Evolutionary conservation across 1,139 yeast species (phyloP).

Genomic region (Yamadazyma friedrichii): DNA sequence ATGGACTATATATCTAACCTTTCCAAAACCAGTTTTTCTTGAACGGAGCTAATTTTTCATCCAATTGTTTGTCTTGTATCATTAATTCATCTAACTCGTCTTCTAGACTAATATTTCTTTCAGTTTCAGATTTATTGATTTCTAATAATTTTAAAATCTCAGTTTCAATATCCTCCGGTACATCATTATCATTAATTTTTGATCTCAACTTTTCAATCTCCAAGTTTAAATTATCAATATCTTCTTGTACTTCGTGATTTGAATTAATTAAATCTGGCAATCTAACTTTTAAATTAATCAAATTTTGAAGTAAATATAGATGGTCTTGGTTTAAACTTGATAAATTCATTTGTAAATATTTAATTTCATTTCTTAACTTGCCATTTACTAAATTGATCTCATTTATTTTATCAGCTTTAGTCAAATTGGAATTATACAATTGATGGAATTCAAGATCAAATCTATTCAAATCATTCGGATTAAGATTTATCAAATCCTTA

Average conservation of each 20-base stretch:
- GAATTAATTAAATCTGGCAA: slow-evolving; percentile 66
- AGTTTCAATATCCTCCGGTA: slow-evolving; percentile 43
- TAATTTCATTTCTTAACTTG: slow-evolving; percentile 68
- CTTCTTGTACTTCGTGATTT: slow-evolving; percentile 64
- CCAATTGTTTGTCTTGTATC: slow-evolving; percentile 27
- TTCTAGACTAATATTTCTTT: slow-evolving; percentile 52
- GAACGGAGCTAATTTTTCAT: slow-evolving; percentile 24
- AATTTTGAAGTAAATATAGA: slow-evolving; percentile 39
- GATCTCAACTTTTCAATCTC: slow-evolving; percentile 54
- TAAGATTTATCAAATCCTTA: slow-evolving; percentile 73
- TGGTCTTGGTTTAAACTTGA: slow-evolving; percentile 78
- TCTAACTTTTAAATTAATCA: slow-evolving; percentile 41
- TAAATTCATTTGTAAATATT: slow-evolving; percentile 69
- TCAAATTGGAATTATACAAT: slow-evolving; percentile 65
- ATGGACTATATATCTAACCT: too few species aligned
- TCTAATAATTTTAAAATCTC: slow-evolving; percentile 47
- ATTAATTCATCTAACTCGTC: slow-evolving; percentile 38
- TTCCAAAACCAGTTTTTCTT: slow-evolving; percentile 21
- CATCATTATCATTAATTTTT: slow-evolving; percentile 34
- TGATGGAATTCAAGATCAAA: slow-evolving; percentile 75
- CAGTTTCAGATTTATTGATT: slow-evolving; percentile 59
- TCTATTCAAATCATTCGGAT: slow-evolving; percentile 68
- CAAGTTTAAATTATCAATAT: slow-evolving; percentile 54
- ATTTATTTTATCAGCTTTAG: slow-evolving; percentile 70
- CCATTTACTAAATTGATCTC: slow-evolving; percentile 65